Evolutionary conservation across 73 alveolate genomes (phyloP), one percentile per base, ranked within the genome.

Genomic region (Paramecium octaurelia): DNA sequence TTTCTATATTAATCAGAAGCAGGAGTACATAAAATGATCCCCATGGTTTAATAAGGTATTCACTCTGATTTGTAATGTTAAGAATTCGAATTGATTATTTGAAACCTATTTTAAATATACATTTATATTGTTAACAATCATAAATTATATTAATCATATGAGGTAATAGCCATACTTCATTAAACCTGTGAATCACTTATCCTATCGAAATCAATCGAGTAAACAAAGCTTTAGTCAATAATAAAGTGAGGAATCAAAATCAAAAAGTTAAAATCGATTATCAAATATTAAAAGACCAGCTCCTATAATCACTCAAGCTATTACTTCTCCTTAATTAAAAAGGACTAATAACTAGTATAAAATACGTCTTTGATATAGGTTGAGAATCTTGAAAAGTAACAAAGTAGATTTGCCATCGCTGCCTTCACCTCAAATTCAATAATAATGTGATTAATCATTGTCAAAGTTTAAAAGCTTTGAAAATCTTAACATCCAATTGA

Each of bases 391-490:
- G n/a, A 73, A 73, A 73, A 73, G 87, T 10, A 40, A 73, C 3
- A 73, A 36, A 34, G 24, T 73, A 3, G 87, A 73, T 29, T 40
- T 73, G n/a, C 87, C 87, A 1, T 36, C 59, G 16, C 6, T 73
- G 40, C 87, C 87, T 29, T 36, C 60, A 1, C 87, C 87, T 36
- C 8, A 40, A 18, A 16, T 54, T 8, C 9, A 54, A 54, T 54
- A 54, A 54, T 54, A 54, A 73, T 40, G 57, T 43, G 87, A 73
- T 36, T 73, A 31, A 73, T 73, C 87, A 3, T 73, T 73, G 46
- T 73, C 87, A 16, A 80, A 80, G 46, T 46, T 80, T 42, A 80
- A 46, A 35, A 80, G 91, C 57, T 80, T 46, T n/a, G 76, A 80
- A 10, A 42, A 54, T 80, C 75, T 80, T 21, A 73, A 73, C 10